phyloP scores from a whole-genome alignment of 1,284 basidiomycete genomes.

The Sporisorium scitamineum region DNA sequence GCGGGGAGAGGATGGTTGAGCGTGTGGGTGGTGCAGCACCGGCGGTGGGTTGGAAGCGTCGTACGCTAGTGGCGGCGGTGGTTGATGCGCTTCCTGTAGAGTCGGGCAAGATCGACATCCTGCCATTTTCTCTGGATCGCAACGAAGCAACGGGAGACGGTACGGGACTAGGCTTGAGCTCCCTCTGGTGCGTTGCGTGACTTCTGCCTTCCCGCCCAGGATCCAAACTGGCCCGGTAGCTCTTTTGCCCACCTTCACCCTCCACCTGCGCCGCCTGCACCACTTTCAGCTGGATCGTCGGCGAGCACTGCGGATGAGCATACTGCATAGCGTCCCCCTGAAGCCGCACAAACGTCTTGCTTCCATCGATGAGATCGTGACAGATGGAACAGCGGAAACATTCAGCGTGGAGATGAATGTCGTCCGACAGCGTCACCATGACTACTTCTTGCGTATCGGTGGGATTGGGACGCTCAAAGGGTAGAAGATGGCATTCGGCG shows the following conservation, averaged over 20 bases:
- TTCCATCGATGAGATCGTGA: constrained; percentile 32
- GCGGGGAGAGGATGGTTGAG: constrained; percentile 17
- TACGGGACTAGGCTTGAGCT: constrained; percentile 34
- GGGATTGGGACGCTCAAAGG: constrained; percentile 40
- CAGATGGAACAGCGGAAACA: constrained; percentile 59
- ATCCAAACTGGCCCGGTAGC: constrained; percentile 25
- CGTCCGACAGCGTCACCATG: constrained; percentile 46
- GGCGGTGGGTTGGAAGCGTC: constrained; percentile 49
- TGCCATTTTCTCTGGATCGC: neutral
- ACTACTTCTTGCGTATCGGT: constrained; percentile 20
- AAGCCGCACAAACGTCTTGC: constrained; percentile 44
- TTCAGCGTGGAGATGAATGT: constrained; percentile 43
- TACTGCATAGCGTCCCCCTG: constrained; percentile 5
- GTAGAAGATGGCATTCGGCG: constrained; percentile 31
- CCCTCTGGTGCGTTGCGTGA: constrained; percentile 49
- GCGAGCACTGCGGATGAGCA: constrained; percentile 38
- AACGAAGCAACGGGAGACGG: constrained; percentile 26
- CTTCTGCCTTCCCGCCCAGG: constrained; percentile 3
- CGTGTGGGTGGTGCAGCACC: constrained; percentile 53
- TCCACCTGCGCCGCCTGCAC: neutral
- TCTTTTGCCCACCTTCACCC: constrained; percentile 11
- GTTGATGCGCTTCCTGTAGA: neutral
- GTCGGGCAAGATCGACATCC: constrained; percentile 4
- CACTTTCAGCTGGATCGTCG: constrained; percentile 14
- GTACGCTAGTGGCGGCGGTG: neutral